phyloP scores from a whole-genome alignment of 345 rosid genomes.

The Corchorus olitorius region DNA sequence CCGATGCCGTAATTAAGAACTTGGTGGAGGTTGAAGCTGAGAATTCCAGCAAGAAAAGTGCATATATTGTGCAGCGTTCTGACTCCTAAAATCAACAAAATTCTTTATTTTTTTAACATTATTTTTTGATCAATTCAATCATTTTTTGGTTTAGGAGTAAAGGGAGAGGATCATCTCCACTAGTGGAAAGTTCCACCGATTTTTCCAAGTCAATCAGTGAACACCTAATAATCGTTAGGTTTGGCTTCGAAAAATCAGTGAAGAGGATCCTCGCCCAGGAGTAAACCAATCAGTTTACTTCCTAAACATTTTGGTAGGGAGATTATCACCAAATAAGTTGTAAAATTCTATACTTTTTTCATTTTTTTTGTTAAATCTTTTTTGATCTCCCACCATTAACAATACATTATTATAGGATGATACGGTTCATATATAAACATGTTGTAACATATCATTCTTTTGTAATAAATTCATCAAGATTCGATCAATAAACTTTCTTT shows the following conservation, averaged over 20 bases:
- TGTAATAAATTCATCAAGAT: constrained; percentile 14
- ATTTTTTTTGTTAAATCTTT: neutral
- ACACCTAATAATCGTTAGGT: no score
- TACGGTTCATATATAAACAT: neutral
- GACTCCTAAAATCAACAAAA: neutral
- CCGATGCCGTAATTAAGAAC: constrained; percentile 68
- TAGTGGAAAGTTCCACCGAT: no score
- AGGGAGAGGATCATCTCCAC: no score
- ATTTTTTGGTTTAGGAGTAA: neutral
- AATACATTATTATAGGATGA: neutral
- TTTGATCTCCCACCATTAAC: neutral
- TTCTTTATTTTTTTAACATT: neutral
- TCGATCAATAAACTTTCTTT: constrained; percentile 12
- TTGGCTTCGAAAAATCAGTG: no score
- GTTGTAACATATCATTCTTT: constrained; percentile 4
- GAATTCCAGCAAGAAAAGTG: constrained; percentile 15
- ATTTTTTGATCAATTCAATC: neutral
- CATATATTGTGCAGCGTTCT: constrained; percentile 23
- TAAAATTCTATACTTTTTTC: neutral
- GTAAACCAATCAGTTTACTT: neutral
- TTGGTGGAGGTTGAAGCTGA: constrained; percentile 59
- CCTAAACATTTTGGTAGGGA: neutral
- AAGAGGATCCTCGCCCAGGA: no score
- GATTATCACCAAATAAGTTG: neutral
- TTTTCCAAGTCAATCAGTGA: no score